These are phyloP conservation scores for Sporothrix sp. DNA, from an alignment of 2,329 filamentous ascomycete species.

Conservation along the genomic window DNA sequence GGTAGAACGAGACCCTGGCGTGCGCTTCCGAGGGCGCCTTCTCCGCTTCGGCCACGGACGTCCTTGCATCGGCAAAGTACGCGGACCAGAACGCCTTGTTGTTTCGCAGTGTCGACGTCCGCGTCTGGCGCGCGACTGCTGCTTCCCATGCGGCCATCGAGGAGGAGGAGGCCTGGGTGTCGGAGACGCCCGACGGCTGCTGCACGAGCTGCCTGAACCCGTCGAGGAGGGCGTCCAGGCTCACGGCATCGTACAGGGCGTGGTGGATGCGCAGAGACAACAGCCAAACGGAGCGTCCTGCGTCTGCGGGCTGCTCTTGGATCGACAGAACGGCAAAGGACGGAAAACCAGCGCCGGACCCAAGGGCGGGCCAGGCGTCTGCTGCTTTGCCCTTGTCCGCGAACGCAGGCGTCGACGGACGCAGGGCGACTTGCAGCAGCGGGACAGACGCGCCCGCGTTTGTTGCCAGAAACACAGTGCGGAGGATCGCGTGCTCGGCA, in stretches of 20 bases:
- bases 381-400: neutral
- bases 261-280: conserved; percentile 71
- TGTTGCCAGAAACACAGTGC: conserved; percentile 37
- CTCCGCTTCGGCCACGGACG: too few species aligned
- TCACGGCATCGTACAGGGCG: conserved; percentile 79
- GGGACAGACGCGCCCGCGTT: conserved; percentile 33
- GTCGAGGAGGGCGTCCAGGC: conserved; percentile 54
- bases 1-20: conserved; percentile 24
- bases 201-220: conserved; percentile 24
- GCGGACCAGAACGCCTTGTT: conserved; percentile 31
- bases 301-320: too few species aligned
- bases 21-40: too few species aligned
- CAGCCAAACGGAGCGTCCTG: too few species aligned
- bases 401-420: conserved; percentile 20
- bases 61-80: conserved; percentile 33
- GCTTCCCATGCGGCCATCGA: conserved; percentile 20
- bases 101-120: conserved; percentile 2
- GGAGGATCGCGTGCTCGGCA: conserved; percentile 49
- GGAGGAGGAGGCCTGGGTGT: too few species aligned
- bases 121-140: conserved; percentile 15
- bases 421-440: conserved; percentile 53
- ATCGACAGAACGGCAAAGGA: conserved; percentile 10
- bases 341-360: neutral
- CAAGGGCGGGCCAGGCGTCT: conserved; percentile 7
- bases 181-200: neutral